Evolutionary conservation across 352 stramenopile species (phyloP).

Genomic region (Phytophthora tubulina): DNA sequence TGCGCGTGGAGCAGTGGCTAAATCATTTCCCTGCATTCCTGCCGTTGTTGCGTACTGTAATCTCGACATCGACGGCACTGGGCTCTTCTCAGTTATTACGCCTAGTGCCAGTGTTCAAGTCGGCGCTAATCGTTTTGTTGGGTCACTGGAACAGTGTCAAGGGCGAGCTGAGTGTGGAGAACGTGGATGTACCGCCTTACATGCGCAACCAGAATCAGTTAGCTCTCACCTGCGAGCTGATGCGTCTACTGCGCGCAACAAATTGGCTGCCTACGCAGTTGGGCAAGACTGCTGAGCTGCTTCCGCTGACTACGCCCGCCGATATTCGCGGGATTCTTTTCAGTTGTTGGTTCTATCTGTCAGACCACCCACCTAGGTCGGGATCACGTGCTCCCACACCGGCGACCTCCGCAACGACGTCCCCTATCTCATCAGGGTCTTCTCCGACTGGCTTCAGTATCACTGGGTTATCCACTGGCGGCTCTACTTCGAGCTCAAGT

Average conservation of each 20-base stretch:
- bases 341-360: slow-evolving; percentile 87
- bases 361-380: slow-evolving; percentile 66
- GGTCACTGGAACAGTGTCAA: slow-evolving; percentile 89
- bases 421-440: slow-evolving; percentile 55
- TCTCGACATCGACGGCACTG: slow-evolving; percentile 51
- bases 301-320: slow-evolving; percentile 70
- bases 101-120: slow-evolving; percentile 81
- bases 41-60: slow-evolving; percentile 55
- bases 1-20: slow-evolving; percentile 86
- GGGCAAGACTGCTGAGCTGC: slow-evolving; percentile 60
- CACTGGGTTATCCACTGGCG: slow-evolving; percentile 28
- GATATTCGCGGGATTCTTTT: slow-evolving; percentile 86
- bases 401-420: slow-evolving; percentile 53
- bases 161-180: slow-evolving; percentile 65
- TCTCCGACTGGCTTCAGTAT: slow-evolving; percentile 52
- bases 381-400: slow-evolving; percentile 48
- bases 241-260: slow-evolving; percentile 65
- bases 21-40: slow-evolving; percentile 85
- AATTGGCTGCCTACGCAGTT: slow-evolving; percentile 73
- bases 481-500: slow-evolving; percentile 20
- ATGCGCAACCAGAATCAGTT: slow-evolving; percentile 84
- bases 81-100: slow-evolving; percentile 59
- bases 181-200: slow-evolving; percentile 84
- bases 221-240: slow-evolving; percentile 67
- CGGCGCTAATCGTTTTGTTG: slow-evolving; percentile 73